Base-by-base conservation (phyloP, 2,329 filamentous ascomycete species). In the Cladophialophora chaetospira region DNA sequence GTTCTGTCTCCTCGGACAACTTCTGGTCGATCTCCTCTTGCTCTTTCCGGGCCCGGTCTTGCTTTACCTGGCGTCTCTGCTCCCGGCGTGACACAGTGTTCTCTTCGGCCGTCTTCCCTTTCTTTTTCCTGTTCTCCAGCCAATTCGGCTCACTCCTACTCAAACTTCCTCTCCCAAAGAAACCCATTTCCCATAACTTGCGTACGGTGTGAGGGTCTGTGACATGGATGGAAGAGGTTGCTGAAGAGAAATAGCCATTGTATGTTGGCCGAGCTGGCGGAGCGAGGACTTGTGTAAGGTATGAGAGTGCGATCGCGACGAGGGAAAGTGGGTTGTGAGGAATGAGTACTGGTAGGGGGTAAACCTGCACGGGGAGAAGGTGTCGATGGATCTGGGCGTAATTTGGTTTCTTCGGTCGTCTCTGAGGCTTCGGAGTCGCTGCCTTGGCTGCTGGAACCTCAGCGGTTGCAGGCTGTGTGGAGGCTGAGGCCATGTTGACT, bases 81-180 rank as follows among this genome's bases (percentile, higher is more conserved):
- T 89, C 85, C 67, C 94, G 83, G 58, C 94, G 80, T 65, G 85
- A 81, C 33, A 82, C 81, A 2, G 93, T 99, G 51, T 85, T 78
- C 60, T 95, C 87, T 74, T 97, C 93, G 65, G 88, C 92, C 40
- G 94, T 94, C 9, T 88, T 88, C 57, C 81, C 81, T 48, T 87
- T 82, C 25, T 87, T 85, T 71, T 89, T 88, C 72, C 96, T 91
- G 61, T 88, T 82, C 63, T 89, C 88, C 48, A 96, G 73, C 94
- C 94, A 99, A 65, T 86, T 94, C 2, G 93, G 93, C 71, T 99
- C 93, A 78, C 92, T 97, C 66, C 95, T 85, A 76, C 92, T 97
- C 57, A 97, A 77, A 66, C 80, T 93, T 42, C 94, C 94, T 73
- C 97, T 97, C 45, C 95, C 95, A 73, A 93, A 99, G 74, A 99